phyloP scores from a whole-genome alignment of 345 rosid genomes.

The Bruguiera parviflora region DNA sequence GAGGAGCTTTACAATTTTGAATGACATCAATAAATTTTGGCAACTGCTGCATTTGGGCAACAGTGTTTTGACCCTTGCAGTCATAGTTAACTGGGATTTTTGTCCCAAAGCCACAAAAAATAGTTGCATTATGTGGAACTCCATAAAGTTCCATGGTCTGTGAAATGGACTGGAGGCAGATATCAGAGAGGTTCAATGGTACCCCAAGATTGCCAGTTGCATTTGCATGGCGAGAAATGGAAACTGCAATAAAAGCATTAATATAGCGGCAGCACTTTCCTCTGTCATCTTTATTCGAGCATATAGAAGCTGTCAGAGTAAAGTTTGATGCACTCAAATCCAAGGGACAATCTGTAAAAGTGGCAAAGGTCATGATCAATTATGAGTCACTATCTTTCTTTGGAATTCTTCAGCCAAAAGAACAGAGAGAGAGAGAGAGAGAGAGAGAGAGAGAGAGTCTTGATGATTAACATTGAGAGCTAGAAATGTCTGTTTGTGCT shows the following conservation, averaged over 20 bases:
- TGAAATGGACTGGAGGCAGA: constrained; percentile 60
- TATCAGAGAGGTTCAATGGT: constrained; percentile 40
- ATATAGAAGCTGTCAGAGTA: constrained; percentile 70
- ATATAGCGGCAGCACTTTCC: constrained; percentile 94
- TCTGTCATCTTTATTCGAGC: constrained; percentile 54
- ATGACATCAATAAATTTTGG: constrained; percentile 58
- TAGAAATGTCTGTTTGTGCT: background rate
- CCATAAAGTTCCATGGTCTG: constrained; percentile 73
- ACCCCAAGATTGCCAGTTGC: constrained; percentile 66
- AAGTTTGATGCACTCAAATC: constrained; percentile 71
- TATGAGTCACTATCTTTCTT: background rate
- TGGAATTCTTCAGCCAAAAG: background rate
- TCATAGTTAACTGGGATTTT: constrained; percentile 76
- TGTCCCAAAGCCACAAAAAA: constrained; percentile 77
- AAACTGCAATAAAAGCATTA: constrained; percentile 73
- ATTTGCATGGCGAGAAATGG: constrained; percentile 75
- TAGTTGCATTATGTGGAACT: constrained; percentile 69
- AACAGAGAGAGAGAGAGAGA: too few relatives aligned
- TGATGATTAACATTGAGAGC: background rate
- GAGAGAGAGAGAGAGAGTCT: background rate
- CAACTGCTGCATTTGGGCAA: constrained; percentile 69
- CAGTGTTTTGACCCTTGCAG: constrained; percentile 68
- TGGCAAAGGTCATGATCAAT: constrained; percentile 14
- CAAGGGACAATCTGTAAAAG: constrained; percentile 75
- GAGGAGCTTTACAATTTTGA: constrained; percentile 55